Evolutionary conservation across 2,329 filamentous ascomycete species (phyloP).

Genomic region (Paecilomyces sp.): DNA sequence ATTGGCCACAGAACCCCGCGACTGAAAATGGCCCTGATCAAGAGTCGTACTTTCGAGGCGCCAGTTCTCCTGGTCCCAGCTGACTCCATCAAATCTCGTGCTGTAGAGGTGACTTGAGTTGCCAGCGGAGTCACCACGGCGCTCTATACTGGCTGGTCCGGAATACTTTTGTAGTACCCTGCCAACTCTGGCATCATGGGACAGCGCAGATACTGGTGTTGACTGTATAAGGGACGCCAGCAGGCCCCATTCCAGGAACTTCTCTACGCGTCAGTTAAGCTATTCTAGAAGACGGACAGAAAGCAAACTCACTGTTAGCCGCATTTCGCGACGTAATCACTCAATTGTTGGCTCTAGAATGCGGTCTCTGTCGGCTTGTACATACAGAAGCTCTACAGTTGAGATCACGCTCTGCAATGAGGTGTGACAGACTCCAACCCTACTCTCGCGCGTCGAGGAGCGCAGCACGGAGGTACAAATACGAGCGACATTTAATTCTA

Average conservation of each 20-base stretch:
- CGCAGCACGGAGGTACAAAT: not conserved
- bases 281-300: not conserved
- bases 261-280: not conserved
- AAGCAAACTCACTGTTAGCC: not conserved
- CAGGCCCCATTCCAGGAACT: not conserved
- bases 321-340: not conserved
- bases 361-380: not conserved
- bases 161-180: slow-evolving; percentile 13
- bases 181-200: slow-evolving; percentile 11
- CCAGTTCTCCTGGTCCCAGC: slow-evolving; percentile 56
- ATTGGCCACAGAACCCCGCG: slow-evolving; percentile 54
- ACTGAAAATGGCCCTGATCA: slow-evolving; percentile 54
- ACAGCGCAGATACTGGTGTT: slow-evolving; percentile 1
- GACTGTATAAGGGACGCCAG: not conserved
- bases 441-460: not conserved
- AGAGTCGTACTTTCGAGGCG: slow-evolving; percentile 46
- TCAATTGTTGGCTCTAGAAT: not conserved
- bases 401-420: not conserved
- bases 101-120: slow-evolving; percentile 31
- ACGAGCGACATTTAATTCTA: not conserved
- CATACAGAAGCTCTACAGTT: not conserved
- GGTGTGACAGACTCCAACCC: not conserved
- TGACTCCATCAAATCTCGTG: slow-evolving; percentile 46
- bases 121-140: slow-evolving; percentile 1
- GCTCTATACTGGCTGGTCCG: slow-evolving; percentile 1